Evolutionary conservation across 2,329 filamentous ascomycete species (phyloP), one percentile per base, ranked within the genome.

Genomic region (Rosellinia necatrix): DNA sequence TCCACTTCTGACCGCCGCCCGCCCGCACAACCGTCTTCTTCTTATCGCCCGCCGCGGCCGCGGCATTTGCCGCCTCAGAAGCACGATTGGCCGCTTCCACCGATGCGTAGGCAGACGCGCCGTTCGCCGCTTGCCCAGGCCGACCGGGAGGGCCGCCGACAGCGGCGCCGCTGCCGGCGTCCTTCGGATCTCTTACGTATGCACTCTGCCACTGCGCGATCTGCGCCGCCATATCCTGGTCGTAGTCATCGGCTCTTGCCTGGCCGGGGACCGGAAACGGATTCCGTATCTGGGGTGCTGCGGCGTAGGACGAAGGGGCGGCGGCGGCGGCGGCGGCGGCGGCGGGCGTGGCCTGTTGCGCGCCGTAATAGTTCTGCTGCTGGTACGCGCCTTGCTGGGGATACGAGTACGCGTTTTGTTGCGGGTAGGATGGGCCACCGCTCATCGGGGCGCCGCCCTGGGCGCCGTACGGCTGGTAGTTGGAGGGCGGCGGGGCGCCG

Each of bases 201-300:
- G 92, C 91, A 73, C 89, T 93, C 74, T 96, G 92, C 91, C 93
- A 97, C 73, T 96, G 90, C 44, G 92, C 92, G 59, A 97, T 92
- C 72, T 96, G 91, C 25, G 91, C 91, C 55, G 94, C 91, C 78
- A 91, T 88, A 64, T 96, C 91, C 3, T 91, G 85, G 67, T 96
- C 82, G 69, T 80, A 84, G 61, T 80, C 78, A 61, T 71, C 74
- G 58, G 65, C 66, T 53, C 66, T 71, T 55, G 60, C 60, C 66
- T 77, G 74, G 58, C 78, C 79, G 19, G 88, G 87, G 12, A 82
- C 80, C 9, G 87, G 87, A 70, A 96, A 96, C 0, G 92, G 90
- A 70, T 96, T 96, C 58, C 84, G 81, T 62, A 92, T 92, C 64
- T 89, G 85, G 9, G 89, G 88, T 9, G 85, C 75, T 15, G 81